Conservation (phyloP, 2,329 filamentous ascomycete genomes). For the Alternaria infectoria region DNA sequence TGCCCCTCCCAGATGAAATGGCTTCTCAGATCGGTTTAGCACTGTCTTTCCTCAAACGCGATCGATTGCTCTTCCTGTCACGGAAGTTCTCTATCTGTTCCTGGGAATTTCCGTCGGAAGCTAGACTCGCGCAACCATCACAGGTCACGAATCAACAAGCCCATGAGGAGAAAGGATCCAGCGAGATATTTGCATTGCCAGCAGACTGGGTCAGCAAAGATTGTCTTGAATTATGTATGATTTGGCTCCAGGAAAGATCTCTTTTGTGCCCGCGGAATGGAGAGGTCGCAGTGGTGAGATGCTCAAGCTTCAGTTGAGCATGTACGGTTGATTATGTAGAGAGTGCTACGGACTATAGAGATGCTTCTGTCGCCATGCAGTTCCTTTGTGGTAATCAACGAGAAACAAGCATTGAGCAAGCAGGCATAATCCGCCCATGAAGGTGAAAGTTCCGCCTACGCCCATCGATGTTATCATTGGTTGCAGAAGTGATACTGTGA, state of each 20-base stretch:
- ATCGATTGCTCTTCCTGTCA: not conserved
- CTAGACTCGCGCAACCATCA: not conserved
- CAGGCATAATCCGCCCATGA: not conserved
- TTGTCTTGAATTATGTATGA: not conserved
- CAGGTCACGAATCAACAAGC: not conserved
- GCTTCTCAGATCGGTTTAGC: not conserved
- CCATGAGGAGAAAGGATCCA: not conserved
- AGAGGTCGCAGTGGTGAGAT: not conserved
- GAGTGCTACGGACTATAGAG: not conserved
- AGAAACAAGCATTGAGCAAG: not conserved
- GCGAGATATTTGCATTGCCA: not conserved
- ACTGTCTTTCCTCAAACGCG: not conserved
- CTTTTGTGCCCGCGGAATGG: not conserved
- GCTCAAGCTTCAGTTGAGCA: not conserved
- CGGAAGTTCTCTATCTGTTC: not conserved
- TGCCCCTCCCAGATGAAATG: not conserved
- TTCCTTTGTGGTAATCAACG: not conserved
- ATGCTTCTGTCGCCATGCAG: not conserved
- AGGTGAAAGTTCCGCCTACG: not conserved
- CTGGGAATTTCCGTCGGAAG: not conserved
- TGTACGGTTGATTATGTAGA: not conserved
- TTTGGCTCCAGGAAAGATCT: not conserved
- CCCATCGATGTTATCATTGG: not conserved
- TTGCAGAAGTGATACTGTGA: not conserved
- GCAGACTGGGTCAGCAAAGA: not conserved